Conservation (phyloP, 805 yeast species). For the Schwanniomyces occidentalis region DNA sequence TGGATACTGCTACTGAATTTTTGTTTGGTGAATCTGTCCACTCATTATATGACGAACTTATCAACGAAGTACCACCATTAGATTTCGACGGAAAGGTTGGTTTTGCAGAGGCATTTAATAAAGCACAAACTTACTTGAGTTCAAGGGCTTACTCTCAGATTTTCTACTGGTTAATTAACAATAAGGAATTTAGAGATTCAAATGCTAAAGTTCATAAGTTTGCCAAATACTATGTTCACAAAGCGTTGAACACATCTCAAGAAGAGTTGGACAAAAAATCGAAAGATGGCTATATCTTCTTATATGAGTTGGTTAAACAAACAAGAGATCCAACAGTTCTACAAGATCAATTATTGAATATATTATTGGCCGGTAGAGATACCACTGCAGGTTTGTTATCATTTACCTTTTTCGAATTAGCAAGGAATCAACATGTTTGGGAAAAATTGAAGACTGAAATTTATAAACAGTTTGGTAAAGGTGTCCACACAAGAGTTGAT, state of each 20-base stretch:
- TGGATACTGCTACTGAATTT: conserved; percentile 42
- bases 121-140: conserved; percentile 31
- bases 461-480: conserved; percentile 23
- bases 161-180: conserved; percentile 26
- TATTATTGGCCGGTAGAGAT: conserved; percentile 39
- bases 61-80: conserved; percentile 18
- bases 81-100: conserved; percentile 21
- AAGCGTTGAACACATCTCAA: conserved; percentile 28
- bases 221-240: conserved; percentile 29
- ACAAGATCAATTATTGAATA: conserved; percentile 39
- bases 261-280: conserved; percentile 30
- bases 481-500: conserved; percentile 19
- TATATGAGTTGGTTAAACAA: conserved; percentile 39
- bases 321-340: conserved; percentile 36
- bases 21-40: conserved; percentile 38
- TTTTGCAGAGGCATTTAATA: conserved; percentile 33
- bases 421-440: conserved; percentile 31
- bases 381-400: conserved; percentile 37
- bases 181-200: conserved; percentile 33
- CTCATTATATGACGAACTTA: conserved; percentile 22
- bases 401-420: conserved; percentile 28
- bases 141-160: conserved; percentile 32
- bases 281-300: conserved; percentile 32
- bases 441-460: conserved; percentile 29
- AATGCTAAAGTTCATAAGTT: conserved; percentile 31